Evolutionary conservation across 345 rosid species (phyloP), one percentile per base, ranked within the genome.

Genomic region (Geranium brycei): DNA sequence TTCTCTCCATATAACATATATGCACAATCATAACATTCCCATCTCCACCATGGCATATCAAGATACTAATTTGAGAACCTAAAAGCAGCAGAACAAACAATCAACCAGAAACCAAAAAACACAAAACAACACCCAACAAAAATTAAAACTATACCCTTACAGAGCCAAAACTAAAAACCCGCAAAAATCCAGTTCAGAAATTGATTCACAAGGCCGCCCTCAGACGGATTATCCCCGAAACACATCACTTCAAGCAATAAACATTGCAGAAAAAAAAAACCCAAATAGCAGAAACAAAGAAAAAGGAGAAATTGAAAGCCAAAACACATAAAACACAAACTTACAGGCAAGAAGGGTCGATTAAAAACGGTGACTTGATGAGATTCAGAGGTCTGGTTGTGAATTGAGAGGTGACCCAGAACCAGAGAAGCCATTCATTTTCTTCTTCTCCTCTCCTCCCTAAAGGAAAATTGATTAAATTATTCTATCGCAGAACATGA

Each of bases 111-210:
- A 38, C 13, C 53, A 47, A 47, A 10, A 18, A 12, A 51, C 31
- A 15, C 38, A 51, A 17, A 16, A 58, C 38, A 61, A 40, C n/a
- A 19, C 58, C 47, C 32, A 19, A 59, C 31, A 59, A 63, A 55
- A 51, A 31, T 1, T 0, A 23, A 1, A 57, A 19, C 5, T 53
- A 51, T 61, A 47, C 19, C 59, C 15, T 53, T 47, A 3, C 11
- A 47, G 53, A 15, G 19, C n/a, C 59, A 57, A 16, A 16, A 57
- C 5, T n/a, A 57, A 57, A 57, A 5, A 32, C 59, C 12, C 53
- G 10, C 12, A 59, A 59, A 63, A 62, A 68, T 19, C 62, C 60
- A 63, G 47, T 38, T 69, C 41, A 64, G 32, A 71, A 64, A 35
- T 47, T 14, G 28, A 30, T 57, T 17, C 23, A 40, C 57, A n/a